Evolutionary conservation across 768 basidiomycete species (phyloP).

Genomic region (Coprinopsis marcescibilis): DNA sequence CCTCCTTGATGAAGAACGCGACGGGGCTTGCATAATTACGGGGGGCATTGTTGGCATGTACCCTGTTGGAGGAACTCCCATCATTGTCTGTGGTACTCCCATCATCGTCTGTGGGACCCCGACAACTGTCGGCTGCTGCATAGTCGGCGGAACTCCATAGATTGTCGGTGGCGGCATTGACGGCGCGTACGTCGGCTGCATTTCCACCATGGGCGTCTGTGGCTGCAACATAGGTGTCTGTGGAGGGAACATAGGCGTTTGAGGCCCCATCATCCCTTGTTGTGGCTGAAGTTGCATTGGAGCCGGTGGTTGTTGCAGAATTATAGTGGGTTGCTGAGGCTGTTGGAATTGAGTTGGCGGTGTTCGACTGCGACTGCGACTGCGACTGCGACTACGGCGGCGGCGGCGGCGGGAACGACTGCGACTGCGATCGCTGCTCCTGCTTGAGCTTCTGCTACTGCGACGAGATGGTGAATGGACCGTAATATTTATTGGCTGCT

Average conservation of each 20-base stretch:
- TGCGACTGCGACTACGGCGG: constrained; percentile 12
- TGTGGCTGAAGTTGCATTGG: not conserved
- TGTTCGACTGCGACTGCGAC: constrained; percentile 16
- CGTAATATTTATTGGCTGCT: not conserved
- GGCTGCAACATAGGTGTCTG: not conserved
- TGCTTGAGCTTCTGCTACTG: constrained; percentile 13
- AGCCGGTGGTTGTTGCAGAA: not conserved
- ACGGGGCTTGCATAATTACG: constrained; percentile 2
- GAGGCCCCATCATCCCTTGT: not conserved
- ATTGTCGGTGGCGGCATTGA: not conserved
- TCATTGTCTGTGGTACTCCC: not conserved
- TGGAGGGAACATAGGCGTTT: not conserved
- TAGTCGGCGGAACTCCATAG: not conserved
- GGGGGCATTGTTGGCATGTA: not conserved
- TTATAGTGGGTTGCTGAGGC: constrained; percentile 11
- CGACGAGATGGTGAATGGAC: constrained; percentile 10
- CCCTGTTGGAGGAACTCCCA: too few relatives aligned
- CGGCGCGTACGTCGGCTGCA: too few relatives aligned
- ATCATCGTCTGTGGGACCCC: not conserved
- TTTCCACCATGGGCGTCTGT: not conserved
- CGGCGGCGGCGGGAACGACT: constrained; percentile 15
- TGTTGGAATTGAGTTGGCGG: constrained; percentile 1
- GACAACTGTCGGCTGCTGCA: not conserved
- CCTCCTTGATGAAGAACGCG: not conserved
- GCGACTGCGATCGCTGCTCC: constrained; percentile 15